Evolutionary conservation across 2,329 filamentous ascomycete species (phyloP).

Genomic region (Fusarium kyushuense): DNA sequence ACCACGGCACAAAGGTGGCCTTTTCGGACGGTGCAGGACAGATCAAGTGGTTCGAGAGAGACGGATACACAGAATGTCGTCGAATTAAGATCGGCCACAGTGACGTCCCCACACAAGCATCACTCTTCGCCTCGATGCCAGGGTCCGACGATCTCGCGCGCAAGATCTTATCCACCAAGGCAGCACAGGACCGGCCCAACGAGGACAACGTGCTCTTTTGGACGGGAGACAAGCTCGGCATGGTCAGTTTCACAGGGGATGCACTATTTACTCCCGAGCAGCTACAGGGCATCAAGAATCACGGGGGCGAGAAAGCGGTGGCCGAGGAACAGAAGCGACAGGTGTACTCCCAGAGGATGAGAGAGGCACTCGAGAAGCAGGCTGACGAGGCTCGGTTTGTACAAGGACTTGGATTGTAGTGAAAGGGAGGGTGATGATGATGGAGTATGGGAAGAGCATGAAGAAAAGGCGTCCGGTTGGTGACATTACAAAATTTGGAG

Average conservation of each 20-base stretch:
- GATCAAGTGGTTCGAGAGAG: constrained; percentile 91
- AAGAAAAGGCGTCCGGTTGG: constrained; percentile 12
- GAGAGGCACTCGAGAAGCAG: constrained; percentile 78
- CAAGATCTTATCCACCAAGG: constrained; percentile 77
- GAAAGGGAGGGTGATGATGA: background rate
- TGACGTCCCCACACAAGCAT: constrained; percentile 59
- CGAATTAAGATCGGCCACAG: constrained; percentile 67
- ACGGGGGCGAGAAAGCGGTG: constrained; percentile 59
- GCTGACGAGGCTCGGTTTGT: constrained; percentile 84
- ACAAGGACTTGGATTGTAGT: constrained; percentile 65
- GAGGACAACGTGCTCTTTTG: constrained; percentile 82
- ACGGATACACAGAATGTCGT: constrained; percentile 74
- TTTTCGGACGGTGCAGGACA: constrained; percentile 87
- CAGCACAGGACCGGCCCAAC: constrained; percentile 56
- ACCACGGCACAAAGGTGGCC: constrained; percentile 84
- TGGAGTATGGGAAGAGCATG: background rate
- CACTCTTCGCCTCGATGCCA: constrained; percentile 64
- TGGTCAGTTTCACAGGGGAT: constrained; percentile 72
- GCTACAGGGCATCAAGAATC: constrained; percentile 63
- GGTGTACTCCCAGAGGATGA: constrained; percentile 77
- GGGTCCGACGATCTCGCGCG: constrained; percentile 79
- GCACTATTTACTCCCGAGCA: constrained; percentile 63
- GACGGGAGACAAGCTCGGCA: constrained; percentile 87
- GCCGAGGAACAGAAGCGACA: constrained; percentile 66
- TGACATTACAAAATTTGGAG: constrained; percentile 9